Evolutionary conservation across 78 protist species (phyloP), one percentile per base, ranked within the genome.

Genomic region (Guillardia theta): DNA sequence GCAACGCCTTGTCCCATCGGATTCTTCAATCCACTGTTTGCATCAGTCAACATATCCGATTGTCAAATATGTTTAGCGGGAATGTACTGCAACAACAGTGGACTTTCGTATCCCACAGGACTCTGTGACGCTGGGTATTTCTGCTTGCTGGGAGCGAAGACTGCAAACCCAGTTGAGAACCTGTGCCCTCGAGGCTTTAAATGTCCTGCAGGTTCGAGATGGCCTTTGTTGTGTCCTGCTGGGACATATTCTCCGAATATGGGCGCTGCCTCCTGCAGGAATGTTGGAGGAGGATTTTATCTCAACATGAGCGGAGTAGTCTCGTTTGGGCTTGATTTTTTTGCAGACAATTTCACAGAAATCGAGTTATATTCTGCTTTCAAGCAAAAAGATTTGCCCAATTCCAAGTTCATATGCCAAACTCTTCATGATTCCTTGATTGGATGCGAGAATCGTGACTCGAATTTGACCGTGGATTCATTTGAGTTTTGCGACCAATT

Each of bases 81-180:
- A 9, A 64, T 18, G 46, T 58, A 83, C 76, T 95, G 96, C 92
- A 30, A 48, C 33, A 53, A 10, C 45, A 24, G 78, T 44, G 48
- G 53, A 54, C 18, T 43, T 10, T 3, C 46, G 8, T 24, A 24
- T 22, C 94, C 96, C 46, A 95, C 88, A 5, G 96, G 94, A 10
- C 87, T 33, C 53, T 95, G 96, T 30, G 93, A 53, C 30, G 62
- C 95, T 37, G 96, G 96, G 0, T 95, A 83, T 45, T 94, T 88
- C 22, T 94, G 95, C 41, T 48, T 30, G 4, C 37, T 1, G 10
- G 83, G 83, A 22, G 18, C 88, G 24, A 78, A 37, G 53, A 24
- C 12, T 36, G 36, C 15, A 15, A 43, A 12, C 6, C 83, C 83
- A 12, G 46, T 43, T 24, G 83, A 70, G 41, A 12, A 24, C 33